Percentiles rank a stretch among this genome's conserved stretches.
phyloP scores from a whole-genome alignment of 2,329 filamentous ascomycete genomes.

The Ceratocystis diversiconidia region DNA sequence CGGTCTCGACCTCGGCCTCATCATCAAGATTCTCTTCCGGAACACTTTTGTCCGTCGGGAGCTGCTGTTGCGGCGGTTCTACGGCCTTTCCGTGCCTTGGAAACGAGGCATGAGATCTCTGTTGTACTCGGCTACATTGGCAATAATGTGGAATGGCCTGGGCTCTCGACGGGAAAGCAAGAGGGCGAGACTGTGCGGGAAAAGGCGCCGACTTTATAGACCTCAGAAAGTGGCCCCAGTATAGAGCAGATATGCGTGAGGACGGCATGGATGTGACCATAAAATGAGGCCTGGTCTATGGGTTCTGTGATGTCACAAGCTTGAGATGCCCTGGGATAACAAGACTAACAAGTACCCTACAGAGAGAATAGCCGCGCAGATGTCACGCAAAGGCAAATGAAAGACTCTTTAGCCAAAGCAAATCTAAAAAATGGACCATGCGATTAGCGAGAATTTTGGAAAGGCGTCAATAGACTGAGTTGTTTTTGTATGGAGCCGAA shows the following conservation, averaged over 20 bases:
- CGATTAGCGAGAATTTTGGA: background rate
- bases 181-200: background rate
- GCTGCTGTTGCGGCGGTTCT: constrained; percentile 5
- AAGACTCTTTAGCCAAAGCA: background rate
- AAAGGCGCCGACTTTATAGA: background rate
- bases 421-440: background rate
- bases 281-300: background rate
- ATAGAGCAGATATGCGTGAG: background rate
- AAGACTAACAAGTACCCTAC: background rate
- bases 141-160: background rate
- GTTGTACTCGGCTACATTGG: background rate
- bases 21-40: background rate
- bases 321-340: background rate
- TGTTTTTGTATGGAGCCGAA: background rate
- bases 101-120: constrained; percentile 10
- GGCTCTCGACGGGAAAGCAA: background rate
- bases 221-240: background rate
- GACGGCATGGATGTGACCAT: background rate
- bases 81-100: constrained; percentile 19
- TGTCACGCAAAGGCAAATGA: background rate
- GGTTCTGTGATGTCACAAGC: background rate
- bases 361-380: background rate
- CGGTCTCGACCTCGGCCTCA: background rate
- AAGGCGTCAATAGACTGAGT: background rate
- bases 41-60: background rate